phyloP scores from a whole-genome alignment of 345 rosid genomes.

The Xanthoceras sorbifolium region DNA sequence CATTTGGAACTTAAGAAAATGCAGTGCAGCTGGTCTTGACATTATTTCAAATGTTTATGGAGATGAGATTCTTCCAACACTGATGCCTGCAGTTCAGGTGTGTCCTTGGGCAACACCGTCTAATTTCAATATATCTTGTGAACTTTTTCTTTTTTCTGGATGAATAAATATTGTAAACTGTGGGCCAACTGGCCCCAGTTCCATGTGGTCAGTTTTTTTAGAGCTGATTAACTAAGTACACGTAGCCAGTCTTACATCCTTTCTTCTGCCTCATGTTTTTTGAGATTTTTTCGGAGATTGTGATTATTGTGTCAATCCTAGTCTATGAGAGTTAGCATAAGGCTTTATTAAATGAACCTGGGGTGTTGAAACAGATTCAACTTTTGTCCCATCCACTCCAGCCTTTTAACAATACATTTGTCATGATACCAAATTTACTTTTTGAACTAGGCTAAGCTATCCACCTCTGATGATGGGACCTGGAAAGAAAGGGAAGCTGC shows the following conservation, averaged over 20 bases:
- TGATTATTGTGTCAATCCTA: no score
- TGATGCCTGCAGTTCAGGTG: constrained; percentile 92
- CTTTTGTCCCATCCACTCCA: constrained; percentile 13
- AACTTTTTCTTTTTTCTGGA: constrained; percentile 15
- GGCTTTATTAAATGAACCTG: neutral
- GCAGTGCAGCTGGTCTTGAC: constrained; percentile 98
- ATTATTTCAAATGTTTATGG: constrained; percentile 85
- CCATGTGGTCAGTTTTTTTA: neutral
- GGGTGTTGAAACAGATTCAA: neutral
- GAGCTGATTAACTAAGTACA: neutral
- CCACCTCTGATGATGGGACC: constrained; percentile 69
- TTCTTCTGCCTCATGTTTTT: neutral
- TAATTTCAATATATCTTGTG: neutral
- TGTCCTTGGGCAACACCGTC: neutral
- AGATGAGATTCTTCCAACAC: constrained; percentile 88
- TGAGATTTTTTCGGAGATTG: no score
- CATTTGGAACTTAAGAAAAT: constrained; percentile 92
- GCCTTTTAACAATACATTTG: neutral
- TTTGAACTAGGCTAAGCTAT: constrained; percentile 58
- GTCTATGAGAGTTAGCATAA: no score
- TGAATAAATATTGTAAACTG: neutral
- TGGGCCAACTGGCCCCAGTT: neutral
- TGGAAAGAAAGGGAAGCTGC: constrained; percentile 99
- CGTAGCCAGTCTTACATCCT: neutral
- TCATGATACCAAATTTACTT: neutral